Conservation (phyloP, 305 asterid species). For the Andrographis paniculata region DNA sequence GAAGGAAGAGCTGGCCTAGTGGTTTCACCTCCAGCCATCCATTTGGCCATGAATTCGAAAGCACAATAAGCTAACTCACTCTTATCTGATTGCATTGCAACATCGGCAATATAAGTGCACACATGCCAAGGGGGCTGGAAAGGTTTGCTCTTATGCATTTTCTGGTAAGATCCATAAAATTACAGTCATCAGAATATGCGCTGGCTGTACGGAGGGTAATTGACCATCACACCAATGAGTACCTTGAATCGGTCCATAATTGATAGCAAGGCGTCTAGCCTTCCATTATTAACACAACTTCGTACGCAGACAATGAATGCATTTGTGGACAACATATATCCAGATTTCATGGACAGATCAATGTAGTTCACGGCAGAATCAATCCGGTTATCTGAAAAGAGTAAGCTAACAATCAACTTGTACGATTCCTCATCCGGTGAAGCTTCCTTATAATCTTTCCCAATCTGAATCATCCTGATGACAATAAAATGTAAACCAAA, state of each 20-base stretch:
- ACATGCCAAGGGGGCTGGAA: constrained; percentile 59
- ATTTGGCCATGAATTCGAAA: constrained; percentile 70
- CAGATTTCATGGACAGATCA: constrained; percentile 52
- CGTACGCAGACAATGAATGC: constrained; percentile 45
- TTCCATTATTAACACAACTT: constrained; percentile 39
- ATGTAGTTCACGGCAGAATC: constrained; percentile 60
- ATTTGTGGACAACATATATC: constrained; percentile 46
- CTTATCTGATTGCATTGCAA: constrained; percentile 60
- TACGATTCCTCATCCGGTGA: constrained; percentile 77
- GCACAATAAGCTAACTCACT: constrained; percentile 53
- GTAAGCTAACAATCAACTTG: constrained; percentile 54
- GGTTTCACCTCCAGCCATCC: constrained; percentile 61
- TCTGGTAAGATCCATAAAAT: constrained; percentile 37
- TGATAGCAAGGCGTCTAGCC: constrained; percentile 58
- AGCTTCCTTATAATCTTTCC: constrained; percentile 54
- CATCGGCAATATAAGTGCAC: constrained; percentile 61
- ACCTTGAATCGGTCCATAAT: constrained; percentile 91
- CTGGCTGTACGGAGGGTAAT: constrained; percentile 3
- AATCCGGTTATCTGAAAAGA: constrained; percentile 40
- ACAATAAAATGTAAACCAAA: constrained; percentile 24
- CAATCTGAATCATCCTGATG: constrained; percentile 73
- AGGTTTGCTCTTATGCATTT: constrained; percentile 73
- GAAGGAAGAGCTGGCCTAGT: constrained; percentile 51
- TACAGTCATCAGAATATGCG: constrained; percentile 13
- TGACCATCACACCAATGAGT: constrained; percentile 17